A percentile compares a stretch with the other conserved stretches of the same genome.
phyloP scores from a whole-genome alignment of 441 rosid genomes.

The Pelargonium fulgidum region DNA sequence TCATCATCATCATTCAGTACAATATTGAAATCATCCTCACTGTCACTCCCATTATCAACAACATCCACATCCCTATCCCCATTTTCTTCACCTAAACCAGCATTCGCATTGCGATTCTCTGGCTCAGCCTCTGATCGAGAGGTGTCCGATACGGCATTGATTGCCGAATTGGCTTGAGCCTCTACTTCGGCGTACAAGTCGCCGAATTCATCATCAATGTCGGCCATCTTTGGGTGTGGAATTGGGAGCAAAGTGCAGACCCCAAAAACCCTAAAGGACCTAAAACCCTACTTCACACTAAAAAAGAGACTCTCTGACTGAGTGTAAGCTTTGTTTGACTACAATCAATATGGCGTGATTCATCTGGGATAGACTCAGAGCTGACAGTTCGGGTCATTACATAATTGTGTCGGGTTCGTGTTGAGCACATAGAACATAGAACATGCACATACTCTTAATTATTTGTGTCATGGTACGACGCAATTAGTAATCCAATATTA shows the following conservation, averaged over 20 bases:
- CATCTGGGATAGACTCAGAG: background rate
- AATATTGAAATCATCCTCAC: constrained; percentile 63
- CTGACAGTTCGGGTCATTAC: no score
- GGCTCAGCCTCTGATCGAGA: constrained; percentile 18
- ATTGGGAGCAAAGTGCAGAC: background rate
- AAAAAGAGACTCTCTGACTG: no score
- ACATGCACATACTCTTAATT: no score
- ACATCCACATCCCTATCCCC: constrained; percentile 17
- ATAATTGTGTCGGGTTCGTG: no score
- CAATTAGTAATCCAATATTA: no score
- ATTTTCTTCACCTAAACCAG: background rate
- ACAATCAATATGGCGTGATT: background rate
- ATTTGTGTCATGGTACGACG: no score
- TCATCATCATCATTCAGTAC: constrained; percentile 54
- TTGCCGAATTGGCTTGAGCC: constrained; percentile 29
- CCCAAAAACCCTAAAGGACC: background rate
- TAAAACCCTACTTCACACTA: background rate
- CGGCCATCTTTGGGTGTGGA: constrained; percentile 26
- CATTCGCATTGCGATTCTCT: constrained; percentile 10
- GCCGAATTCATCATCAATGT: constrained; percentile 57
- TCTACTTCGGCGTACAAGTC: constrained; percentile 48
- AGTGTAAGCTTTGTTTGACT: background rate
- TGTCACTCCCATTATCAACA: constrained; percentile 41
- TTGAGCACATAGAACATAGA: no score
- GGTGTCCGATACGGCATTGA: constrained; percentile 19